A percentile compares a stretch with the other conserved stretches of the same genome.
Evolutionary conservation across 371 early-diverging fungal species (phyloP).

Genomic region (Hamiltosporidium tvaerminnensis): DNA sequence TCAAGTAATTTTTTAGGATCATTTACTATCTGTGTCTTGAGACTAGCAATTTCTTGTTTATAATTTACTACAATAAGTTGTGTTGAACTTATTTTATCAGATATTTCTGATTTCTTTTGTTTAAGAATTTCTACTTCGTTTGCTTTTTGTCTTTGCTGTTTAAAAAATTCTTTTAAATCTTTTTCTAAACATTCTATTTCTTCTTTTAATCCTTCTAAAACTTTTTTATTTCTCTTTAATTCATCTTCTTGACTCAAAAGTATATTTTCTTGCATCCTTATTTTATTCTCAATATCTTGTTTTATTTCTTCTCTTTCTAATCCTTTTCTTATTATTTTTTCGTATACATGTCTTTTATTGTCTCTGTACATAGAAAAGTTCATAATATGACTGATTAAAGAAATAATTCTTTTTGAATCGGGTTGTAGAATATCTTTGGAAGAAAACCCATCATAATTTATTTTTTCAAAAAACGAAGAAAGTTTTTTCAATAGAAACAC

Average conservation of each 20-base stretch:
- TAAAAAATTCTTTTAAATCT: constrained; percentile 29
- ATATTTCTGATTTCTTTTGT: constrained; percentile 18
- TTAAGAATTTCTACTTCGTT: constrained; percentile 24
- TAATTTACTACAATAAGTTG: constrained; percentile 27
- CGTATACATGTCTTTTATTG: constrained; percentile 32
- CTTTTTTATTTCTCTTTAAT: constrained; percentile 10
- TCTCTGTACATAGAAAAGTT: constrained; percentile 44
- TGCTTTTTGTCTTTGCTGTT: constrained; percentile 16
- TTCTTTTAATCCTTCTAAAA: constrained; percentile 8
- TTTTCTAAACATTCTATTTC: constrained; percentile 23
- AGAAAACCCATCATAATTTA: constrained; percentile 20
- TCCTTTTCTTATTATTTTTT: constrained; percentile 14
- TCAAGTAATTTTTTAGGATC: constrained; percentile 36
- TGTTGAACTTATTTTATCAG: constrained; percentile 28
- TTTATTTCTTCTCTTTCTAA: constrained; percentile 18
- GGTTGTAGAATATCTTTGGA: constrained; percentile 24
- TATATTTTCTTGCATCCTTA: constrained; percentile 9
- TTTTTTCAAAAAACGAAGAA: constrained; percentile 14
- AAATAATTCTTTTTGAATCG: constrained; percentile 22
- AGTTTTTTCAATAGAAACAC: constrained; percentile 20
- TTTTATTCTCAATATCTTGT: constrained; percentile 15
- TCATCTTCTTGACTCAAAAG: constrained; percentile 6
- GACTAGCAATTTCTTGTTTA: constrained; percentile 30
- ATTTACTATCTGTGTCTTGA: constrained; percentile 38
- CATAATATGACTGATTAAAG: constrained; percentile 20